Conservation (phyloP, 768 basidiomycete genomes). For the Boletus tomentosulus region DNA sequence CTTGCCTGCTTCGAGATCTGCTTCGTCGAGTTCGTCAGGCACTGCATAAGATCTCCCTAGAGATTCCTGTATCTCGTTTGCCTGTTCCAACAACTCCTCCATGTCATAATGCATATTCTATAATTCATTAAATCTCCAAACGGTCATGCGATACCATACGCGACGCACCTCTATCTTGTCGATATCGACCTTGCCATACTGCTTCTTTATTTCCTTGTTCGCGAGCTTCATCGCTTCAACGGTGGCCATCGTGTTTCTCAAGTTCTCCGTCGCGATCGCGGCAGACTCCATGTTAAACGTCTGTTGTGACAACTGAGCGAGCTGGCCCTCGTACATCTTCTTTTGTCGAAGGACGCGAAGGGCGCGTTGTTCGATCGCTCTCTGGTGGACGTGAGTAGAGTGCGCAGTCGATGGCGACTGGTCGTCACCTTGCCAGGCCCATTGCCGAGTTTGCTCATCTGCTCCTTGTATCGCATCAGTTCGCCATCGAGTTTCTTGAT, state of each 20-base stretch:
- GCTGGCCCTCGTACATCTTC: conserved; percentile 91
- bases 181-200: conserved; percentile 96
- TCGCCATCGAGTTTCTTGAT: conserved; percentile 95
- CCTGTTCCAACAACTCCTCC: conserved; percentile 95
- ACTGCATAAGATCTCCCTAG: conserved; percentile 92
- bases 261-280: conserved; percentile 92
- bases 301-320: conserved; percentile 88
- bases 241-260: conserved; percentile 98
- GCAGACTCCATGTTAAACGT: conserved; percentile 99
- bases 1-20: conserved; percentile 92
- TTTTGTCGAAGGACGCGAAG: conserved; percentile 91
- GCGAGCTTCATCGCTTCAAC: conserved; percentile 94
- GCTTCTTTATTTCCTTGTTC: conserved; percentile 94
- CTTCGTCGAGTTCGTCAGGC: conserved; percentile 97
- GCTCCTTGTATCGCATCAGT: conserved; percentile 86
- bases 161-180: conserved; percentile 92
- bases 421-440: conserved; percentile 88
- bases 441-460: conserved; percentile 89
- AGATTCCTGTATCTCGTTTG: conserved; percentile 96
- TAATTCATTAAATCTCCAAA: not conserved
- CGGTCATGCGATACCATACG: not conserved
- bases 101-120: conserved; percentile 96
- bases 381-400: conserved; percentile 38
- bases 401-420: not conserved
- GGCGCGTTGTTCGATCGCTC: conserved; percentile 92